Conservation (phyloP, 306 rosid species). For the Corylus avellana region DNA sequence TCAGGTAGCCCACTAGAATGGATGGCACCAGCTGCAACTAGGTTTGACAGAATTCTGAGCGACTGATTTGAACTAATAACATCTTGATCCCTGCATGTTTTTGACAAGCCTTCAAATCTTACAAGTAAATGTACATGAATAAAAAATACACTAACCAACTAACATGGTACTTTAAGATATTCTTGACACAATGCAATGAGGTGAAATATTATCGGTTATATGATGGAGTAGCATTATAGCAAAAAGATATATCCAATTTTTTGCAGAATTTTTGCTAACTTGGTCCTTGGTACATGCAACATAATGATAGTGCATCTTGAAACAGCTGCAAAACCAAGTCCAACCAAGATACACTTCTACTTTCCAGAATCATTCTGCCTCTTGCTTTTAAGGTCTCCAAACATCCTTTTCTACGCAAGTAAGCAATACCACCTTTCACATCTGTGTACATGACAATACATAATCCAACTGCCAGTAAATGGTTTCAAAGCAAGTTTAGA, state of each 20-base stretch:
- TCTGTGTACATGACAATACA: not conserved
- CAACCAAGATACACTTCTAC: not conserved
- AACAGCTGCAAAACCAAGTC: not conserved
- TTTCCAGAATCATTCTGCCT: not conserved
- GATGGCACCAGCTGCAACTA: constrained; percentile 75
- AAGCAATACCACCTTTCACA: not conserved
- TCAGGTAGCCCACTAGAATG: constrained; percentile 57
- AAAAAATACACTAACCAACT: not conserved
- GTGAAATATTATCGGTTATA: not conserved
- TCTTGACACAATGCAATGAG: not conserved
- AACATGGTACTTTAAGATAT: not conserved
- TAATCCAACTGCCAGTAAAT: not conserved
- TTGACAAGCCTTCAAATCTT: constrained; percentile 25
- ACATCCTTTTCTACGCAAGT: not conserved
- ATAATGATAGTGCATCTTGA: not conserved
- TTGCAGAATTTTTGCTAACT: not conserved
- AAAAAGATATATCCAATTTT: not conserved
- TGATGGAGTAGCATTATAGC: not conserved
- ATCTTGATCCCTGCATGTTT: constrained; percentile 62
- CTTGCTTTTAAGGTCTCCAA: not conserved
- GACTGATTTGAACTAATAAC: constrained; percentile 62
- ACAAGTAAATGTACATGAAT: not conserved
- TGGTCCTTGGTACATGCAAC: not conserved
- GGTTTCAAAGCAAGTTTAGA: not conserved
- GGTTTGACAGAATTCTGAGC: constrained; percentile 77